Base-by-base conservation (phyloP, 768 basidiomycete genomes). In the Candolleomyces aberdarensis region DNA sequence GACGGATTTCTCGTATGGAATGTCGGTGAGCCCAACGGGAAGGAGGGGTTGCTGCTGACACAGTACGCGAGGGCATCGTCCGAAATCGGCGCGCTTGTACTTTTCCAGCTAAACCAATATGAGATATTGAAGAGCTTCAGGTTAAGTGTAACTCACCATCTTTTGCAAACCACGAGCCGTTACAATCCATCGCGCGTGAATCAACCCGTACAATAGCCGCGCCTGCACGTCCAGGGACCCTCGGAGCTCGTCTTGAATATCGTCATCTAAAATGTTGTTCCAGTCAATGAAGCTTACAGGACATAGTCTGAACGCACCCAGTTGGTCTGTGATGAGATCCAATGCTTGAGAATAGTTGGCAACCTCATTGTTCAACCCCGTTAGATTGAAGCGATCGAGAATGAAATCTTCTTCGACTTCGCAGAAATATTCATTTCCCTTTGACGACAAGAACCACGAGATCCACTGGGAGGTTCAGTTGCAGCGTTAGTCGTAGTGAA, bases 331-430 rank as follows among this genome's bases (percentile, higher is more conserved):
- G 59, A 99, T 98, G 59, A 99, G 82, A 72, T 98, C 96, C 56
- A 98, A 78, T 0, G 97, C 97, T 67, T 96, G 90, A 0, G 89
- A 76, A 69, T 99, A 99, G 75, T 97, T 95, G 62, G 94, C 84
- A 6, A 98, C 94, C 73, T 98, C 97, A 65, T 91, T 92, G 76
- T 98, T 97, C 56, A 98, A 82, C 4, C 97, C 96, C 2, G 97
- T 99, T 59, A 99, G 80, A 75, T 99, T 98, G 84, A 99, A 98
- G 56, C 96, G 86, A 76, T 98, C 96, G 59, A 97, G 83, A 69
- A 99, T 98, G 73, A 98, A 98, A 75, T 98, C 96, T 70, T 98
- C 97, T 72, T 98, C 97, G 63, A 98, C 94, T 79, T 98, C 96
- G 74, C 96, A 97, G 70, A 98, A 98, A 79, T 99, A 99, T 78